Percentiles rank a stretch among this genome's conserved stretches.
These are phyloP conservation scores for Luffa aegyptiaca DNA, from an alignment of 306 rosid species.

Conservation along the genomic window DNA sequence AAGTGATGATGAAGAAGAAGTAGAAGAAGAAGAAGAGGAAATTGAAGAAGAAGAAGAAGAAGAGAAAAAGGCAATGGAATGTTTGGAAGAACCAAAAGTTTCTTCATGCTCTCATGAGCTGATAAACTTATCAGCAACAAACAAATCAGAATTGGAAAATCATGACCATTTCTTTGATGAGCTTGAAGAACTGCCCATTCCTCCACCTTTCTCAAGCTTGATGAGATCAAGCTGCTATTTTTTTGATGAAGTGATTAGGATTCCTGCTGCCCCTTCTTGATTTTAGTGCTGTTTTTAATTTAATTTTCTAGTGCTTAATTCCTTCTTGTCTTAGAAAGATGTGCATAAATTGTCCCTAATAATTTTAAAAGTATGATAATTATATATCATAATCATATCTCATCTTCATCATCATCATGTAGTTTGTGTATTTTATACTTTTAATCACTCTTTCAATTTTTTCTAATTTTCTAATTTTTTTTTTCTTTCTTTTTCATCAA, in stretches of 20 bases:
- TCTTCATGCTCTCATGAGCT: conserved; percentile 11
- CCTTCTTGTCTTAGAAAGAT: conserved; percentile 22
- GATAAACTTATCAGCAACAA: conserved; percentile 3
- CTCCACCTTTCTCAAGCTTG: conserved; percentile 52
- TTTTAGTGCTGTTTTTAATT: conserved; percentile 13
- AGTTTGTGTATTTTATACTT: neutral
- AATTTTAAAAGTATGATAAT: neutral
- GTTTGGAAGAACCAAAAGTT: neutral
- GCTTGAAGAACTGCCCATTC: conserved; percentile 82
- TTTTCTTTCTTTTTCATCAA: neutral
- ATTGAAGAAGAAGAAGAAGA: neutral
- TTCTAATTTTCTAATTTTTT: too few relatives aligned
- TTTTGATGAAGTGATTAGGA: conserved; percentile 45
- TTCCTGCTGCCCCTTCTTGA: conserved; percentile 78
- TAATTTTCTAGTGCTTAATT: neutral
- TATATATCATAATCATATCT: neutral
- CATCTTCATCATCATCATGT: neutral
- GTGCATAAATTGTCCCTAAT: conserved; percentile 6
- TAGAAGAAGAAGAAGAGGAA: neutral
- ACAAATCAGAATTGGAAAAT: conserved; percentile 30
- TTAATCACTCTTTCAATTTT: neutral
- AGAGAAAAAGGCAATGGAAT: neutral
- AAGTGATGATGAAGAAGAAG: conserved; percentile 1
- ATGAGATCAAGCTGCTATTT: conserved; percentile 30
- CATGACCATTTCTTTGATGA: conserved; percentile 61